Evolutionary conservation across 352 stramenopile genomes (phyloP).

Genomic region (Phytophthora palmivora): DNA sequence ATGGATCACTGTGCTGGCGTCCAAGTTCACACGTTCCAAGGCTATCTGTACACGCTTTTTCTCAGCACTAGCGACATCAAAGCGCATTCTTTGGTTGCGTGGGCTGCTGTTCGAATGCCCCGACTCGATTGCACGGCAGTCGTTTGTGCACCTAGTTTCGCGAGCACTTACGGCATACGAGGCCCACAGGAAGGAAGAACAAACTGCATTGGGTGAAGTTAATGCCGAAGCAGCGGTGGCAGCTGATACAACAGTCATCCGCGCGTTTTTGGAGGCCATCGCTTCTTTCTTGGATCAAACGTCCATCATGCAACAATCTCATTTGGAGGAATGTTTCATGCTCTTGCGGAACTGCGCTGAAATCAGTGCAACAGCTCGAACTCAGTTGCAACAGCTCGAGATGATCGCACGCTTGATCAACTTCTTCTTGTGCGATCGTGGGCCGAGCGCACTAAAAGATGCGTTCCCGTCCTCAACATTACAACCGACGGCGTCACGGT

Average conservation of each 20-base stretch:
- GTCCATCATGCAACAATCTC: conserved; percentile 77
- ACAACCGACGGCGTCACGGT: conserved; percentile 50
- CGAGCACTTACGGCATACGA: conserved; percentile 77
- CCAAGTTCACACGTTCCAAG: conserved; percentile 81
- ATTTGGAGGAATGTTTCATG: conserved; percentile 91
- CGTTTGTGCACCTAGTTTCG: conserved; percentile 85
- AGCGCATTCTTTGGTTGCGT: conserved; percentile 66
- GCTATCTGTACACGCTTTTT: conserved; percentile 78
- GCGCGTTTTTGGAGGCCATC: conserved; percentile 57
- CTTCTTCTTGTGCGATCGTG: conserved; percentile 82
- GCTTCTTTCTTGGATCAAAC: conserved; percentile 77
- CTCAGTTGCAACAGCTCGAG: conserved; percentile 59
- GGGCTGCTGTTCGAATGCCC: conserved; percentile 85
- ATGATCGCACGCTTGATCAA: conserved; percentile 86
- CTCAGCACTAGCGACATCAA: conserved; percentile 57
- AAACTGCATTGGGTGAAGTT: conserved; percentile 29
- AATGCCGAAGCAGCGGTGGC: conserved; percentile 25
- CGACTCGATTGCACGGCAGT: conserved; percentile 86
- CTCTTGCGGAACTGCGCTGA: conserved; percentile 82
- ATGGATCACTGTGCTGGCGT: conserved; percentile 80
- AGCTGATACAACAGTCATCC: conserved; percentile 37
- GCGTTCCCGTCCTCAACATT: conserved; percentile 73
- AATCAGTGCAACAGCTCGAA: conserved; percentile 55
- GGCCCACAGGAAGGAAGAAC: conserved; percentile 52
- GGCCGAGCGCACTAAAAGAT: conserved; percentile 66